Percentiles rank a stretch among this genome's conserved stretches.
Evolutionary conservation across 2,329 filamentous ascomycete species (phyloP).

Genomic region (Phialophora expanda): DNA sequence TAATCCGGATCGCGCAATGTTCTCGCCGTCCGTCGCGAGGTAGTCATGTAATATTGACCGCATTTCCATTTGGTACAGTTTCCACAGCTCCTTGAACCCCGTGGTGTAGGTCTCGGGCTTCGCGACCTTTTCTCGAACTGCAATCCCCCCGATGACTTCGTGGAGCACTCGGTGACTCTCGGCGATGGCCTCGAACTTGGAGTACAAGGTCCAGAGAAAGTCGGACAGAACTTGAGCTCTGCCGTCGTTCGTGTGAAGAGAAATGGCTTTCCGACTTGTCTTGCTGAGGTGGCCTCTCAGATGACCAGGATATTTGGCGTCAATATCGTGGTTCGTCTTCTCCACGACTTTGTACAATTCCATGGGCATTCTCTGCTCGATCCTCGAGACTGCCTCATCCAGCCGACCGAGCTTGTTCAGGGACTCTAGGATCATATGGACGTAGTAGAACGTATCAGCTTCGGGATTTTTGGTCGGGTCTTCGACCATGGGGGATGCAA

Average conservation of each 20-base stretch:
- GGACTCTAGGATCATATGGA: slow-evolving; percentile 83
- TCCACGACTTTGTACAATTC: slow-evolving; percentile 94
- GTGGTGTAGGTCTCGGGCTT: slow-evolving; percentile 73
- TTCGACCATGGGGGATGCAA: slow-evolving; percentile 68
- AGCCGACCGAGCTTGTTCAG: slow-evolving; percentile 87
- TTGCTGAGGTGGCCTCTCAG: slow-evolving; percentile 57
- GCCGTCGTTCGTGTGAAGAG: slow-evolving; percentile 73
- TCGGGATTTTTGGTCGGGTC: slow-evolving; percentile 93
- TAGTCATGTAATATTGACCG: slow-evolving; percentile 93
- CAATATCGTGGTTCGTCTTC: slow-evolving; percentile 91
- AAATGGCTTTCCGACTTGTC: slow-evolving; percentile 63
- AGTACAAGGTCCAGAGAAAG: slow-evolving; percentile 87
- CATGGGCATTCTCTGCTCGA: slow-evolving; percentile 91
- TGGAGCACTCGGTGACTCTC: slow-evolving; percentile 94
- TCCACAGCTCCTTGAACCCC: slow-evolving; percentile 97
- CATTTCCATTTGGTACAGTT: slow-evolving; percentile 97
- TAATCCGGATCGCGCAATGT: slow-evolving; percentile 60
- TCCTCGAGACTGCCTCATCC: slow-evolving; percentile 82
- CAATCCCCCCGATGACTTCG: slow-evolving; percentile 85
- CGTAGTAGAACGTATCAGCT: slow-evolving; percentile 92
- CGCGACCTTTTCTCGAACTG: slow-evolving; percentile 74
- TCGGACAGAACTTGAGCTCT: slow-evolving; percentile 87
- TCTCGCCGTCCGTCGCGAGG: slow-evolving; percentile 84
- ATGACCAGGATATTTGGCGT: slow-evolving; percentile 87
- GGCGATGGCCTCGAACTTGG: slow-evolving; percentile 95